Conservation (phyloP, 2,329 filamentous ascomycete species). For the Cytospora paraplurivora region DNA sequence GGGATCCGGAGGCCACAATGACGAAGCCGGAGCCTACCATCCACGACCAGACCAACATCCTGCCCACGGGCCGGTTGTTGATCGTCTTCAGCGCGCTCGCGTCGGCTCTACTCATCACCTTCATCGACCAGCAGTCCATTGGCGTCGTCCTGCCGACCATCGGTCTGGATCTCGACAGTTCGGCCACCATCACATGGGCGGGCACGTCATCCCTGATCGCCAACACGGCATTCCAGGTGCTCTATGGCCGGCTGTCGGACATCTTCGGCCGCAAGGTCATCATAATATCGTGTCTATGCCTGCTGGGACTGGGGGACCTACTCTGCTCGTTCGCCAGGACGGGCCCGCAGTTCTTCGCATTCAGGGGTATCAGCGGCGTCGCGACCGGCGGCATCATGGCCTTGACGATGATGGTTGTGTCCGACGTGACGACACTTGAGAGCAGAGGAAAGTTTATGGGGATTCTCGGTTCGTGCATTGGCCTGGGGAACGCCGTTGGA, state of each 20-base stretch:
- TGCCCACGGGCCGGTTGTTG: conserved; percentile 52
- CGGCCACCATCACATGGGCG: conserved; percentile 57
- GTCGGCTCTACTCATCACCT: conserved; percentile 55
- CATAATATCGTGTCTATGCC: conserved; percentile 53
- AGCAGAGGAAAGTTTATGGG: conserved; percentile 59
- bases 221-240: conserved; percentile 64
- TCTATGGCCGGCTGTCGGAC: conserved; percentile 65
- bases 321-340: conserved; percentile 60
- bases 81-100: conserved; percentile 55
- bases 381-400: conserved; percentile 63
- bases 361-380: conserved; percentile 62
- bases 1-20: conserved; percentile 5
- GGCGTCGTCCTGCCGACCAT: conserved; percentile 54
- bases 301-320: conserved; percentile 59
- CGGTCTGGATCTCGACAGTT: conserved; percentile 47
- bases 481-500: conserved; percentile 46
- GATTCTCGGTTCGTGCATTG: conserved; percentile 44
- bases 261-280: conserved; percentile 63
- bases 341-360: conserved; percentile 61
- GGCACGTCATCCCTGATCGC: conserved; percentile 56
- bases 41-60: conserved; percentile 59
- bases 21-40: conserved; percentile 21
- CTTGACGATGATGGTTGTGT: conserved; percentile 63
- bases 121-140: conserved; percentile 61
- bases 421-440: conserved; percentile 60